Conservation (phyloP, 352 stramenopile genomes). For the Phytophthora podocarpi region DNA sequence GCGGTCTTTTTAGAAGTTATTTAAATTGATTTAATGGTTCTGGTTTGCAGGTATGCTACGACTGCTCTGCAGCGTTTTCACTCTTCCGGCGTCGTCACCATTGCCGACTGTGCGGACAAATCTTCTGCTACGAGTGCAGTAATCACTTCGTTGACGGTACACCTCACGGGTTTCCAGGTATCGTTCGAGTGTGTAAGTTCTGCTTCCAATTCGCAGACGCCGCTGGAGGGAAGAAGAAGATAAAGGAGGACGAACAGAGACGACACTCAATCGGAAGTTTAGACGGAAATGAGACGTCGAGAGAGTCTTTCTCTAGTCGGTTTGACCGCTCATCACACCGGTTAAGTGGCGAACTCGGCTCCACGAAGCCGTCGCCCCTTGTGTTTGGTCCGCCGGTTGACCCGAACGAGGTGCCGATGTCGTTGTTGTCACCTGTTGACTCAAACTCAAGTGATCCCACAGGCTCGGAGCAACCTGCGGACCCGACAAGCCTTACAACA, state of each 20-base stretch:
- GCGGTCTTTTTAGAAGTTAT: not conserved
- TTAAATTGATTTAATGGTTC: not conserved
- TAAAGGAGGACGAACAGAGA: slow-evolving; percentile 16
- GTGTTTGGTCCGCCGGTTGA: slow-evolving; percentile 40
- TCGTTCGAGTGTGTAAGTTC: slow-evolving; percentile 82
- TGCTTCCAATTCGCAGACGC: slow-evolving; percentile 61
- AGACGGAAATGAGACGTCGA: slow-evolving; percentile 26
- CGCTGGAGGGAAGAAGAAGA: slow-evolving; percentile 39
- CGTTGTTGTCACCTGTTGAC: slow-evolving; percentile 36
- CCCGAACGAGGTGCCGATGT: slow-evolving; percentile 19
- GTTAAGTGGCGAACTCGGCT: slow-evolving; percentile 15
- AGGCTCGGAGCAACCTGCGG: slow-evolving; percentile 12
- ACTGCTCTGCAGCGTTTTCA: slow-evolving; percentile 81
- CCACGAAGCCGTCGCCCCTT: slow-evolving; percentile 40
- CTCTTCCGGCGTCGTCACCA: slow-evolving; percentile 86
- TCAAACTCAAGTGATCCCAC: slow-evolving; percentile 33
- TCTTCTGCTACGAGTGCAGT: slow-evolving; percentile 88
- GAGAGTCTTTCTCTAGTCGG: slow-evolving; percentile 18
- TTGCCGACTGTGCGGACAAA: slow-evolving; percentile 85
- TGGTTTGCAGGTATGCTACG: slow-evolving; percentile 70
- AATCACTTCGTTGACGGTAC: slow-evolving; percentile 73
- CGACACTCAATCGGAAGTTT: slow-evolving; percentile 23
- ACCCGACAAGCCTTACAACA: slow-evolving; percentile 8
- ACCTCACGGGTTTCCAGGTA: slow-evolving; percentile 53
- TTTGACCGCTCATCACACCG: slow-evolving; percentile 32